Evolutionary conservation across 129 eudicot genomes (phyloP).

Genomic region (Lactuca sativa): DNA sequence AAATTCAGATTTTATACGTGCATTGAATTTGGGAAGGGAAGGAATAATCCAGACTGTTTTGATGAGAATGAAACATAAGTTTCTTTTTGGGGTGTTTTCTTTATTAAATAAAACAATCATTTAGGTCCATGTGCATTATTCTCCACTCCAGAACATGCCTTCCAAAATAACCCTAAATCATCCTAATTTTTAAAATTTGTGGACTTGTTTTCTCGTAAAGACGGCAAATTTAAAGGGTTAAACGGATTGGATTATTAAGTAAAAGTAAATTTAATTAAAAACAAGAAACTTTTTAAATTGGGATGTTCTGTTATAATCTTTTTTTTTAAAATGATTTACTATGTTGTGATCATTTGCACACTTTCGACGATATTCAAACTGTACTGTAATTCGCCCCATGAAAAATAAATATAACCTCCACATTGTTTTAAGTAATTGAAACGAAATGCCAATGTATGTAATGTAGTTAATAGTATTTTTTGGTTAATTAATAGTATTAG

Average conservation of each 20-base stretch:
- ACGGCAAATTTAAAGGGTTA: not conserved
- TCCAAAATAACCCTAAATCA: conserved; percentile 37
- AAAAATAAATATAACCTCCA: not conserved
- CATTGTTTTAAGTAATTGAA: not conserved
- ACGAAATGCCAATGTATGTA: not conserved
- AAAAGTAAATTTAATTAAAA: too few species aligned
- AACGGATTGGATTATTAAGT: not conserved
- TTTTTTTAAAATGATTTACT: too few species aligned
- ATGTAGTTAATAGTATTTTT: not conserved
- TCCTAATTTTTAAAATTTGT: not conserved
- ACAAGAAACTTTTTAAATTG: too few species aligned
- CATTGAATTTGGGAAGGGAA: conserved; percentile 61
- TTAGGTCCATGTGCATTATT: conserved; percentile 76
- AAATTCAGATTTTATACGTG: conserved; percentile 34
- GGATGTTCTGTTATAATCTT: too few species aligned
- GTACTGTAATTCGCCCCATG: not conserved
- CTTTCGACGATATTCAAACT: not conserved
- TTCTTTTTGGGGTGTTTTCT: conserved; percentile 26
- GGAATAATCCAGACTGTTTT: conserved; percentile 89
- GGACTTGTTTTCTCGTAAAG: not conserved
- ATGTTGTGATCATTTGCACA: not conserved
- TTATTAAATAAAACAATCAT: conserved; percentile 53
- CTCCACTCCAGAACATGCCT: conserved; percentile 63
- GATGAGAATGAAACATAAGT: conserved; percentile 36
- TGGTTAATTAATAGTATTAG: not conserved